Conservation (phyloP, 192 early-diverging fungal genomes). For the Mortierella claussenii region DNA sequence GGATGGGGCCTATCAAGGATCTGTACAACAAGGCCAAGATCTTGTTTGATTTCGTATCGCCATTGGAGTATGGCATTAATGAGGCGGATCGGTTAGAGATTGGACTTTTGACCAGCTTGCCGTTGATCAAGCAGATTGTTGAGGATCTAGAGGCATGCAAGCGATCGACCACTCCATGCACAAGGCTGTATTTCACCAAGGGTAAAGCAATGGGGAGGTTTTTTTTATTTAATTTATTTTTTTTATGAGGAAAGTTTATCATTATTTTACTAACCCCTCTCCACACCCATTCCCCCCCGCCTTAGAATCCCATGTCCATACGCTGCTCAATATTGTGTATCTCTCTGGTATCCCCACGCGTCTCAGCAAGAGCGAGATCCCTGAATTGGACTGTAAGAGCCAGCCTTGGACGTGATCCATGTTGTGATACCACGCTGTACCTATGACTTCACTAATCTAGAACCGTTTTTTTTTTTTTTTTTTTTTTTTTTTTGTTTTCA, state of each 20-base stretch:
- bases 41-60: constrained; percentile 94
- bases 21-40: constrained; percentile 86
- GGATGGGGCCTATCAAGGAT: constrained; percentile 57
- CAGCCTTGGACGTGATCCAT: too few species aligned
- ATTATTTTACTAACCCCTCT: background rate
- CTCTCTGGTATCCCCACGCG: constrained; percentile 84
- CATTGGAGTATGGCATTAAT: constrained; percentile 93
- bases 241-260: background rate
- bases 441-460: too few species aligned
- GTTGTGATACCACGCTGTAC: too few species aligned
- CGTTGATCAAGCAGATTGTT: constrained; percentile 83
- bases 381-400: constrained; percentile 93
- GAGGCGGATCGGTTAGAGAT: constrained; percentile 87
- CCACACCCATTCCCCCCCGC: background rate
- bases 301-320: constrained; percentile 90
- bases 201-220: constrained; percentile 50
- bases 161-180: constrained; percentile 62
- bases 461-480: too few species aligned
- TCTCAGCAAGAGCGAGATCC: constrained; percentile 69
- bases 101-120: constrained; percentile 79
- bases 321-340: constrained; percentile 91
- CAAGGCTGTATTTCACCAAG: constrained; percentile 95
- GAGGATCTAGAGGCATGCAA: constrained; percentile 75
- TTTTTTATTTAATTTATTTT: background rate
- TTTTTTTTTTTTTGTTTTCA: constrained; percentile 6